These are phyloP conservation scores for Candida bentonensis DNA, from an alignment of 805 yeast species.

Conservation along the genomic window DNA sequence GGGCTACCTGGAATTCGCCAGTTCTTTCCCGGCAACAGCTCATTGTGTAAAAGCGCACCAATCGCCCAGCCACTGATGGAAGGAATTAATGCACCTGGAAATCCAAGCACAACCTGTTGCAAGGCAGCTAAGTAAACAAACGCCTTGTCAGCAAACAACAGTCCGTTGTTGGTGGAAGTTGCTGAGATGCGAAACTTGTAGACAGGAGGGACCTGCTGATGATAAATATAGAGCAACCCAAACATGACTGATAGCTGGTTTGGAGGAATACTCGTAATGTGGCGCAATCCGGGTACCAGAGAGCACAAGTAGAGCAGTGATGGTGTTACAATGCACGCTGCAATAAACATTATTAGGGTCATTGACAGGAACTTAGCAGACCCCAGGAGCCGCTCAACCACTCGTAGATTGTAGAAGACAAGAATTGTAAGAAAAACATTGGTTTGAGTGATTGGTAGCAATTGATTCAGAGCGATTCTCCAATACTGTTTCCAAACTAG, in stretches of 20 bases:
- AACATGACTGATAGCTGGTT: slow-evolving; percentile 26
- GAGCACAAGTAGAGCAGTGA: slow-evolving; percentile 7
- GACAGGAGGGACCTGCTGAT: slow-evolving; percentile 26
- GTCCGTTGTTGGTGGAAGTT: slow-evolving; percentile 6
- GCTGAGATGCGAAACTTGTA: slow-evolving; percentile 24
- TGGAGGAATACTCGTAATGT: slow-evolving; percentile 12
- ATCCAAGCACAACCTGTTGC: slow-evolving; percentile 22
- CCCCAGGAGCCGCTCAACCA: slow-evolving; percentile 26
- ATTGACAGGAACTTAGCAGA: slow-evolving; percentile 23
- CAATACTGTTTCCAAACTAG: slow-evolving; percentile 20
- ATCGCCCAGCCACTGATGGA: slow-evolving; percentile 25
- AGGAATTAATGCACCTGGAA: slow-evolving; percentile 17
- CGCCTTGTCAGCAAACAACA: slow-evolving; percentile 23
- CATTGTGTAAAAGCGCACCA: slow-evolving; percentile 23
- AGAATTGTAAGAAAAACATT: slow-evolving; percentile 25
- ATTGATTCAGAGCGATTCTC: slow-evolving; percentile 21
- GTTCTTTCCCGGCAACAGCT: slow-evolving; percentile 25
- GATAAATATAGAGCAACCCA: slow-evolving; percentile 24
- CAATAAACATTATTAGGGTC: slow-evolving; percentile 12
- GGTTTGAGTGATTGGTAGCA: slow-evolving; percentile 20
- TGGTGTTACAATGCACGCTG: slow-evolving; percentile 13
- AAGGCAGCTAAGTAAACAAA: slow-evolving; percentile 21
- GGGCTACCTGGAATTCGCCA: slow-evolving; percentile 24
- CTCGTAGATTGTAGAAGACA: slow-evolving; percentile 25
- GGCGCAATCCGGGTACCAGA: slow-evolving; percentile 7